These are phyloP conservation scores for Kentomonas sorsogonicus DNA, from an alignment of 208 protist species.

Conservation along the genomic window DNA sequence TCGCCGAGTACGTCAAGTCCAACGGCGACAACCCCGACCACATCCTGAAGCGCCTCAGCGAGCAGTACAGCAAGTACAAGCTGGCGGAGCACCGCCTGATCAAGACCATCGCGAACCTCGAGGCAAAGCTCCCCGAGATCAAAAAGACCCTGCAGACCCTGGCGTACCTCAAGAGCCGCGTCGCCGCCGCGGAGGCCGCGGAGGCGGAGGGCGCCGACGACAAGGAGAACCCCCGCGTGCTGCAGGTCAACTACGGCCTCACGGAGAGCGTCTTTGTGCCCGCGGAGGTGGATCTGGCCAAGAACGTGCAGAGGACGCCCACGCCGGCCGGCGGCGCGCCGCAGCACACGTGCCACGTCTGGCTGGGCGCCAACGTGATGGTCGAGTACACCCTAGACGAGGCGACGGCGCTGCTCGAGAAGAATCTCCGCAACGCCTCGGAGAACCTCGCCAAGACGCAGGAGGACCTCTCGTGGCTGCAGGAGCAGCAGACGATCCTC, in stretches of 20 bases:
- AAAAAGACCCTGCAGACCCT: constrained; percentile 89
- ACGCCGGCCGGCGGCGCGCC: too few species aligned
- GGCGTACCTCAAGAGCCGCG: constrained; percentile 68
- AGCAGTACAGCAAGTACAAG: constrained; percentile 93
- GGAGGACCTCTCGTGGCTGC: constrained; percentile 93
- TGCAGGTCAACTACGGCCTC: constrained; percentile 84
- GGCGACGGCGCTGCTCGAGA: constrained; percentile 84
- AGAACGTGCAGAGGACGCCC: too few species aligned
- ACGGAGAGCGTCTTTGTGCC: constrained; percentile 87
- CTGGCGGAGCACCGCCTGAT: constrained; percentile 87
- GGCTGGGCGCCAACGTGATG: constrained; percentile 96
- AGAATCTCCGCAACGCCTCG: constrained; percentile 80
- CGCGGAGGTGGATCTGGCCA: constrained; percentile 70
- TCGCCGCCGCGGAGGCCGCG: constrained; percentile 21
- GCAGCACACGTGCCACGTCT: constrained; percentile 88
- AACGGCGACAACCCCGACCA: constrained; percentile 73
- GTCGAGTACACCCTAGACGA: constrained; percentile 96
- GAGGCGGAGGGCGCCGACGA: constrained; percentile 17
- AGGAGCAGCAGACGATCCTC: constrained; percentile 94
- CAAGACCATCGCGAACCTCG: constrained; percentile 75
- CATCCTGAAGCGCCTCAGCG: constrained; percentile 80
- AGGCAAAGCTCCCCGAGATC: constrained; percentile 90
- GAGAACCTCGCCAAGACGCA: constrained; percentile 81
- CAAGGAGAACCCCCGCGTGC: constrained; percentile 19
- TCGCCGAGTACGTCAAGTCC: constrained; percentile 65